A percentile compares a stretch with the other conserved stretches of the same genome.
These are phyloP conservation scores for Epichloe baconii DNA, from an alignment of 2,329 filamentous ascomycete species.

Conservation along the genomic window DNA sequence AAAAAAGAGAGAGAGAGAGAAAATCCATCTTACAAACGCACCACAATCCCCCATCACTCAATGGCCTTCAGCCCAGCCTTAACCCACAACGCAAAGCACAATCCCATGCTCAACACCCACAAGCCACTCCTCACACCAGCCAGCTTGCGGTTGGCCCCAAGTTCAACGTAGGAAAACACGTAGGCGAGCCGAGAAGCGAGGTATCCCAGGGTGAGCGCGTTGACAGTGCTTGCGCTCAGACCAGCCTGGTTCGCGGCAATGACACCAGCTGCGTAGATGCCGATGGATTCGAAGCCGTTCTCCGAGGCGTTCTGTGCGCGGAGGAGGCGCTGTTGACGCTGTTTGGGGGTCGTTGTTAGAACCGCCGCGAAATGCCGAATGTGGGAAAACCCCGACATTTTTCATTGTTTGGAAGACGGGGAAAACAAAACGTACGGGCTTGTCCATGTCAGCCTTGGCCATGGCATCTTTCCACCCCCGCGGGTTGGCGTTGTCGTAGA, in stretches of 20 bases:
- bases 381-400: no score
- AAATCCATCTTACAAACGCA: background rate
- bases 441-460: slow-evolving; percentile 20
- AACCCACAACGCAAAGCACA: slow-evolving; percentile 26
- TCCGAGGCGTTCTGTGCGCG: slow-evolving; percentile 36
- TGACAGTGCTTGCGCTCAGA: slow-evolving; percentile 24
- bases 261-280: slow-evolving; percentile 28
- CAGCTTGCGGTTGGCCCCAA: slow-evolving; percentile 27
- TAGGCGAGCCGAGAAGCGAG: slow-evolving; percentile 26
- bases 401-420: no score
- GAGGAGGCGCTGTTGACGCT: slow-evolving; percentile 41
- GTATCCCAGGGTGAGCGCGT: slow-evolving; percentile 26
- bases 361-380: no score
- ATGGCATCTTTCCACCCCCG: slow-evolving; percentile 20
- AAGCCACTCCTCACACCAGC: slow-evolving; percentile 23
- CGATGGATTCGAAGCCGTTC: slow-evolving; percentile 32
- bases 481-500: slow-evolving; percentile 27
- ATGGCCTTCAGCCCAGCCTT: slow-evolving; percentile 23
- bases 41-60: background rate
- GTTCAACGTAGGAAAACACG: slow-evolving; percentile 28
- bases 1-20: no score
- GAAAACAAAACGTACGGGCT: slow-evolving; percentile 11
- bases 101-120: slow-evolving; percentile 23
- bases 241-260: slow-evolving; percentile 33
- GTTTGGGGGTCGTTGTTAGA: no score